Evolutionary conservation across 2,329 filamentous ascomycete genomes (phyloP).

Genomic region (Fusarium floridanum): DNA sequence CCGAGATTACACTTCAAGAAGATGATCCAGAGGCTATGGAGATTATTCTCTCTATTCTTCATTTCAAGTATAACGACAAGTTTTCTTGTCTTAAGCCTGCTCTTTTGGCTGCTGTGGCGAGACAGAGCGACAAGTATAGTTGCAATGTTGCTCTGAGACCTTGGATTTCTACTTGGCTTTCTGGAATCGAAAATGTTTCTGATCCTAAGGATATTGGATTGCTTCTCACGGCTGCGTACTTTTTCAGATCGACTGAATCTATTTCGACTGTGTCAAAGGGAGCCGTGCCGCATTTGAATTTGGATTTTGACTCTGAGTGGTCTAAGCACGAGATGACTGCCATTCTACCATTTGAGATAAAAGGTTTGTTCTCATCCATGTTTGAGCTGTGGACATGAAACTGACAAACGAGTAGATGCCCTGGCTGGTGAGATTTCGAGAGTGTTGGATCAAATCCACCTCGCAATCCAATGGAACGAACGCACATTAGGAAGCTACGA

Average conservation of each 20-base stretch:
- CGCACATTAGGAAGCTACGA: neutral
- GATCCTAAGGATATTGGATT: neutral
- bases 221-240: constrained; percentile 6
- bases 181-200: neutral
- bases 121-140: constrained; percentile 11
- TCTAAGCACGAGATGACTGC: neutral
- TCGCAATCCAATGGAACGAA: constrained; percentile 1
- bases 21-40: constrained; percentile 12
- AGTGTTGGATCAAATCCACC: constrained; percentile 1
- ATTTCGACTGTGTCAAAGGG: constrained; percentile 4
- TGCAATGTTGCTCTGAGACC: neutral
- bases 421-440: neutral
- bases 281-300: neutral
- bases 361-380: neutral
- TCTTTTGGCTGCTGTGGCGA: neutral
- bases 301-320: constrained; percentile 4
- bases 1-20: constrained; percentile 9
- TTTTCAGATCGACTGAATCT: neutral
- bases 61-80: neutral
- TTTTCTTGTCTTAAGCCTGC: neutral
- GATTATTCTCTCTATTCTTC: constrained; percentile 7
- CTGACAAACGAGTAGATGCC: neutral
- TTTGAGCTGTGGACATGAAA: rapidly evolving
- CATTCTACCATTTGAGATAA: constrained; percentile 1
- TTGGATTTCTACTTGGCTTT: constrained; percentile 5